Conservation (phyloP, 139 green algal genomes). For the Microglena sp. region DNA sequence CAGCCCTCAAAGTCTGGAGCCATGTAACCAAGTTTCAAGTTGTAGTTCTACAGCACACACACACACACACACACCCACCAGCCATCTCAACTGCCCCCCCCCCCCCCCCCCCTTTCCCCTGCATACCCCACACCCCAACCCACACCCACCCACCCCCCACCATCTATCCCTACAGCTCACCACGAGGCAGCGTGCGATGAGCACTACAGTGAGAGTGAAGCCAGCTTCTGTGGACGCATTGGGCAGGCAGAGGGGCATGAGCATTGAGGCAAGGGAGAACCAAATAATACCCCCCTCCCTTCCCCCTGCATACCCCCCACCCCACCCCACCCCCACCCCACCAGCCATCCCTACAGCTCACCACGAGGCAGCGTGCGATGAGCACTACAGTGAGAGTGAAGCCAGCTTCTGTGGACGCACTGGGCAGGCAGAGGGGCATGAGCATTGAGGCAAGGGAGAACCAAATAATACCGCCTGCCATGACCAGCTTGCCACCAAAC, state of each 20-base stretch:
- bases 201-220: too few relatives aligned
- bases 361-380: background rate
- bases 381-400: background rate
- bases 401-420: background rate
- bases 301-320: too few relatives aligned
- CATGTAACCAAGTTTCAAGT: too few relatives aligned
- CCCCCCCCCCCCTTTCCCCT: too few relatives aligned
- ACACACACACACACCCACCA: too few relatives aligned
- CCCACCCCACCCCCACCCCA: background rate
- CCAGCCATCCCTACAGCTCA: background rate
- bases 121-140: background rate
- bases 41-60: too few relatives aligned
- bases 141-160: background rate
- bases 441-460: conserved; percentile 75
- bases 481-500: conserved; percentile 70
- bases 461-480: conserved; percentile 65
- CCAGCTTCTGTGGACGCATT: background rate
- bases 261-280: conserved; percentile 71
- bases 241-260: conserved; percentile 56
- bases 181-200: background rate
- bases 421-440: conserved; percentile 48
- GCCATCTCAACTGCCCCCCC: too few relatives aligned
- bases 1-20: too few relatives aligned
- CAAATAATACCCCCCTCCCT: conserved; percentile 69
- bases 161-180: background rate